A percentile compares a stretch with the other conserved stretches of the same genome.
phyloP scores from a whole-genome alignment of 2,329 filamentous ascomycete species.

The Colletotrichum truncatum region DNA sequence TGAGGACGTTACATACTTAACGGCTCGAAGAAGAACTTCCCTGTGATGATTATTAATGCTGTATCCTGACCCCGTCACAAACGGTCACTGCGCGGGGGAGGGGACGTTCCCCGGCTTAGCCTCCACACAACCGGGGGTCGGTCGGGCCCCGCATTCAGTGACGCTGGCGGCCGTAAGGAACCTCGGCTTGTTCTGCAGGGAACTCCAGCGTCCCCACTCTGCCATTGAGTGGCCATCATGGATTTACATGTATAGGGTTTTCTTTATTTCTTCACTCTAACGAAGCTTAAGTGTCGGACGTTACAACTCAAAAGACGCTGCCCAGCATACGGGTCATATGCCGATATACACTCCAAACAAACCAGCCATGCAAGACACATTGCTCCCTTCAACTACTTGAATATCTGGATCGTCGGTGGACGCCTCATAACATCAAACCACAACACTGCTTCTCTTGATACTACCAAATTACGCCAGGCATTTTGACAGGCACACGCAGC shows the following conservation, averaged over 20 bases:
- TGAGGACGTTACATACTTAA: not conserved
- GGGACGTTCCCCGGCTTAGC: constrained; percentile 7
- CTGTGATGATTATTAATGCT: not conserved
- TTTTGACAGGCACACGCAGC: constrained; percentile 46
- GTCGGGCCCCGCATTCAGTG: constrained; percentile 22
- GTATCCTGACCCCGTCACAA: not conserved
- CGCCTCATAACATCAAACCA: too few species aligned
- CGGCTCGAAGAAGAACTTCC: not conserved
- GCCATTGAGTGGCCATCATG: too few species aligned
- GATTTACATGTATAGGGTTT: too few species aligned
- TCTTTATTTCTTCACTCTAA: too few species aligned
- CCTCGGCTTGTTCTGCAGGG: constrained; percentile 21
- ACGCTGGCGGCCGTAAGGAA: constrained; percentile 13
- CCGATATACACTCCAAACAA: too few species aligned
- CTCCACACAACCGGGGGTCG: constrained; percentile 15
- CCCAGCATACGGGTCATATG: too few species aligned
- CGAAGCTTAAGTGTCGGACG: too few species aligned
- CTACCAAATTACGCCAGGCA: constrained; percentile 60
- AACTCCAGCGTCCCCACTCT: not conserved
- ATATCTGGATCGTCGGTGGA: too few species aligned
- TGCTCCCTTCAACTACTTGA: too few species aligned
- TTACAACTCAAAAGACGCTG: too few species aligned
- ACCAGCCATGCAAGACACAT: too few species aligned
- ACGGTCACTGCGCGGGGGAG: constrained; percentile 10
- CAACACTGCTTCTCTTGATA: not conserved